phyloP scores from a whole-genome alignment of 495 filamentous ascomycete species.

The Patellaria atrata region DNA sequence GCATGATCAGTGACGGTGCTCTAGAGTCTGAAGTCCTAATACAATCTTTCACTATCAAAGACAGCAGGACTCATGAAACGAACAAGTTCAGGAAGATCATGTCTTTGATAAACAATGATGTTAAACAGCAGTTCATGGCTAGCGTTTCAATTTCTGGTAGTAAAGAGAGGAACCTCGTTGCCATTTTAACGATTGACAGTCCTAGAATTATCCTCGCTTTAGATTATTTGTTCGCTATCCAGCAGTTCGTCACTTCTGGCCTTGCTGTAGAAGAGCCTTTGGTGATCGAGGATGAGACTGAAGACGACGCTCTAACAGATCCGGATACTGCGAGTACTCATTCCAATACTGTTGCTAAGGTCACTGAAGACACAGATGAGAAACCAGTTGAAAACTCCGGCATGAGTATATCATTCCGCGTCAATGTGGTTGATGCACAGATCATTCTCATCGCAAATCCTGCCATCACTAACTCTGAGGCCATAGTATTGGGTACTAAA shows the following conservation, averaged over 20 bases:
- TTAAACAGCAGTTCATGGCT: slow-evolving; percentile 94
- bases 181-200: slow-evolving; percentile 89
- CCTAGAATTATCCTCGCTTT: slow-evolving; percentile 87
- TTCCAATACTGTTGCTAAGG: slow-evolving; percentile 20
- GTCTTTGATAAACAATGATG: slow-evolving; percentile 85
- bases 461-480: slow-evolving; percentile 73
- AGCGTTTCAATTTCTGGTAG: slow-evolving; percentile 86
- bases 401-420: slow-evolving; percentile 73
- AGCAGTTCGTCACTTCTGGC: slow-evolving; percentile 59
- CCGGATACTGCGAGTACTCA: slow-evolving; percentile 31
- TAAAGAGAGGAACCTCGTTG: slow-evolving; percentile 67
- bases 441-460: slow-evolving; percentile 94
- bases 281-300: slow-evolving; percentile 40
- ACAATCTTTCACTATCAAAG: slow-evolving; percentile 85
- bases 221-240: slow-evolving; percentile 85
- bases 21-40: slow-evolving; percentile 88
- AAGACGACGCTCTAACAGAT: slow-evolving; percentile 44
- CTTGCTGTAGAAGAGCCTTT: slow-evolving; percentile 47
- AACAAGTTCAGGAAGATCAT: slow-evolving; percentile 98
- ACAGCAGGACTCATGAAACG: slow-evolving; percentile 68
- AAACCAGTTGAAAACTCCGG: slow-evolving; percentile 26
- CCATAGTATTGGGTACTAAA: slow-evolving; percentile 88
- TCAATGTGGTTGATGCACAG: slow-evolving; percentile 91
- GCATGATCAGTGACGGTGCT: slow-evolving; percentile 88
- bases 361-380: slow-evolving; percentile 5